Conservation (phyloP, 495 filamentous ascomycete genomes). For the Astrocystis sublimbata region DNA sequence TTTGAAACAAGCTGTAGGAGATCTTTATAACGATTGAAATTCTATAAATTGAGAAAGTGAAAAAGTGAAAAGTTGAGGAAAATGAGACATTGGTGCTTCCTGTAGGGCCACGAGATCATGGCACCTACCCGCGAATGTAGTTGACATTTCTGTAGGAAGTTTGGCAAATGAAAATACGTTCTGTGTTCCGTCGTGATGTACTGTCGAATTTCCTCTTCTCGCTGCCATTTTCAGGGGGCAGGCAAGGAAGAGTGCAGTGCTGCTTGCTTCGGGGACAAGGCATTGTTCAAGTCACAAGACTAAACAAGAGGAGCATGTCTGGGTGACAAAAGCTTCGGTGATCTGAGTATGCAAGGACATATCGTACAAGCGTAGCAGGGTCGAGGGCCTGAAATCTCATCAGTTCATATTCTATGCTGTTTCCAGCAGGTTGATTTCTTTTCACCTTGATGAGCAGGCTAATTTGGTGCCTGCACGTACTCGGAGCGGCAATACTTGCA, state of each 20-base stretch:
- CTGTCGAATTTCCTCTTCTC: constrained; percentile 3
- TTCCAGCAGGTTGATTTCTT: neutral
- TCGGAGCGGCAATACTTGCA: neutral
- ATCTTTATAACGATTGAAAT: neutral
- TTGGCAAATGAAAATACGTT: neutral
- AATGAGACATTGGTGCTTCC: neutral
- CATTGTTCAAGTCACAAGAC: neutral
- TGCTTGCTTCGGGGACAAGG: neutral
- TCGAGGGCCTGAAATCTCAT: neutral
- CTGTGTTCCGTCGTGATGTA: neutral
- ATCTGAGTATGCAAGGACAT: neutral
- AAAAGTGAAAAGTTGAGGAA: neutral
- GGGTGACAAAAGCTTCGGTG: neutral
- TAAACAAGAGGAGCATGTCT: neutral
- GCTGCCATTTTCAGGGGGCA: neutral
- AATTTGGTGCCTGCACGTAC: neutral
- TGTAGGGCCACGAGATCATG: neutral
- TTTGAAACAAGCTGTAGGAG: neutral
- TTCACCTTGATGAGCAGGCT: neutral
- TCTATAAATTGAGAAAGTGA: no score
- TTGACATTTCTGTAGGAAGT: neutral
- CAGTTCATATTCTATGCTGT: neutral
- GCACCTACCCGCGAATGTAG: no score
- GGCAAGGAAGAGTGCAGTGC: neutral
- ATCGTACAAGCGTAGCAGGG: neutral